These are phyloP conservation scores for Buddleja alternifolia DNA, from an alignment of 257 asterid species.

Conservation along the genomic window DNA sequence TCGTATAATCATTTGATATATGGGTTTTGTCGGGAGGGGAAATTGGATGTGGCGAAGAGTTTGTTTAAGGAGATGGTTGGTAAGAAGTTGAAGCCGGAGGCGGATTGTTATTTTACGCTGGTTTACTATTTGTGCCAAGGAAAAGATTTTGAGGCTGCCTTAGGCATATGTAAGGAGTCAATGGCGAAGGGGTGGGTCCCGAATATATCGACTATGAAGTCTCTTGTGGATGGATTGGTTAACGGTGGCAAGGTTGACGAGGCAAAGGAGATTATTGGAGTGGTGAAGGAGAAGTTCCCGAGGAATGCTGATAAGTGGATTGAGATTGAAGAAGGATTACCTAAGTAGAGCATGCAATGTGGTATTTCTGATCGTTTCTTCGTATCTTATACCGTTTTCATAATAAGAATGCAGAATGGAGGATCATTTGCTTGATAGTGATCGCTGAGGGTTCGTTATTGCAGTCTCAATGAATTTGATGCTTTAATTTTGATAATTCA, in stretches of 20 bases:
- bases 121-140: slow-evolving; percentile 63
- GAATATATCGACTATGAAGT: slow-evolving; percentile 63
- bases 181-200: slow-evolving; percentile 77
- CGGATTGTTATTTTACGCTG: slow-evolving; percentile 59
- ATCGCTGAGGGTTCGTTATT: slow-evolving; percentile 6
- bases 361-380: slow-evolving; percentile 24
- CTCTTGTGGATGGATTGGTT: slow-evolving; percentile 81
- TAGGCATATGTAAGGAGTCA: slow-evolving; percentile 51
- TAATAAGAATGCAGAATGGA: slow-evolving; percentile 22
- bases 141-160: slow-evolving; percentile 66
- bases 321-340: slow-evolving; percentile 78
- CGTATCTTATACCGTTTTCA: slow-evolving; percentile 3
- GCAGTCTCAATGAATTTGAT: not conserved
- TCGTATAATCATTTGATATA: slow-evolving; percentile 61
- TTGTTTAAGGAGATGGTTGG: slow-evolving; percentile 61
- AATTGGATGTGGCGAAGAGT: slow-evolving; percentile 66
- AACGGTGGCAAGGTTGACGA: slow-evolving; percentile 68
- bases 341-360: slow-evolving; percentile 45
- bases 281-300: slow-evolving; percentile 74
- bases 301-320: slow-evolving; percentile 67
- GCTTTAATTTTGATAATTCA: not conserved
- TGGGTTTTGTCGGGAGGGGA: slow-evolving; percentile 74
- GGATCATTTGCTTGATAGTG: slow-evolving; percentile 7
- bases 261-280: slow-evolving; percentile 63
- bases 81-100: slow-evolving; percentile 47